Evolutionary conservation across 2,329 filamentous ascomycete genomes (phyloP).

Genomic region (Herpotrichia juniperi): DNA sequence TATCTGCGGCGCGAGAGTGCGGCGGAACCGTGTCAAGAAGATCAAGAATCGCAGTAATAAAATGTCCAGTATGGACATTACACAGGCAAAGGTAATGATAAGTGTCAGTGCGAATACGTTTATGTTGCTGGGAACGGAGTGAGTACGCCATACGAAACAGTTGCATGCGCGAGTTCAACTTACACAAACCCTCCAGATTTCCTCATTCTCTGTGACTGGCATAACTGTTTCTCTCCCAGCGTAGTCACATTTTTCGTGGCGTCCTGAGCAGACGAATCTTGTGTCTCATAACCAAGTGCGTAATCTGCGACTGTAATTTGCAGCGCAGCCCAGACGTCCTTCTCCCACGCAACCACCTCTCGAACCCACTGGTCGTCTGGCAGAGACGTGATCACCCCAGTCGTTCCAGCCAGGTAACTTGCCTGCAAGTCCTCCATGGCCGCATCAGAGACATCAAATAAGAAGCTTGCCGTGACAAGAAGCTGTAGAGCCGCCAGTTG

Average conservation of each 20-base stretch:
- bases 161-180: conserved; percentile 2
- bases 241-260: conserved; percentile 3
- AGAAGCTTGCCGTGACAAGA: neutral
- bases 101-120: conserved; percentile 16
- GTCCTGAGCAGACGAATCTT: neutral
- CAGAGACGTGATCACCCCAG: conserved; percentile 4
- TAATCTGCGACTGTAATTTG: conserved; percentile 11
- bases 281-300: conserved; percentile 11
- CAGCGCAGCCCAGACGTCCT: conserved; percentile 6
- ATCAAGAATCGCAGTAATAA: conserved; percentile 11
- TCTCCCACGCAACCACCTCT: conserved; percentile 10
- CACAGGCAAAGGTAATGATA: conserved; percentile 6
- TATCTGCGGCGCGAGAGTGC: conserved; percentile 4
- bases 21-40: conserved; percentile 8
- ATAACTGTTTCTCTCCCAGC: conserved; percentile 12
- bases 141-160: neutral
- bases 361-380: conserved; percentile 18
- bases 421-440: conserved; percentile 1
- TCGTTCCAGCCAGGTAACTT: neutral
- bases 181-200: conserved; percentile 20
- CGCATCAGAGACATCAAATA: neutral
- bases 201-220: conserved; percentile 12
- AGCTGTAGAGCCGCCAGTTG: conserved; percentile 9
- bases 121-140: conserved; percentile 14
- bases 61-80: conserved; percentile 7